Conservation (phyloP, 1,139 yeast genomes). For the Kodamaea arcana region DNA sequence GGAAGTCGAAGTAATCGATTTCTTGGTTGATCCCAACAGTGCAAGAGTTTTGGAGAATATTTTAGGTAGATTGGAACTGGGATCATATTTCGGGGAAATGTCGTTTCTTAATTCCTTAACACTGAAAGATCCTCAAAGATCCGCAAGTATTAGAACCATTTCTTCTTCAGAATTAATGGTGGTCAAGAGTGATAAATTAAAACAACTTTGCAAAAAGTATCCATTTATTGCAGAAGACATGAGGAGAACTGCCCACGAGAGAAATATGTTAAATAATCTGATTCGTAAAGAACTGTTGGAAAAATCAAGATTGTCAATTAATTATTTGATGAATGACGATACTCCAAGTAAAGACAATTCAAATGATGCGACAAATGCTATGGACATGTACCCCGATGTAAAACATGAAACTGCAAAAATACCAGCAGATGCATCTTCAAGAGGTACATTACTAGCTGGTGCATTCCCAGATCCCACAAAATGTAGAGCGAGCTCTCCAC, state of each 20-base stretch:
- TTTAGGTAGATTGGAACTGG: constrained; percentile 57
- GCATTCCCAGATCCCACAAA: not conserved
- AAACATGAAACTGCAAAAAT: not conserved
- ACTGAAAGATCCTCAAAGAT: constrained; percentile 30
- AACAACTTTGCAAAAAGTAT: constrained; percentile 50
- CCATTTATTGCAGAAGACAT: constrained; percentile 59
- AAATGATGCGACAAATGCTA: not conserved
- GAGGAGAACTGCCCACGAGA: constrained; percentile 53
- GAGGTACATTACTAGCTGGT: too few relatives aligned
- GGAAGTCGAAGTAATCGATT: constrained; percentile 63
- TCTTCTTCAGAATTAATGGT: constrained; percentile 58
- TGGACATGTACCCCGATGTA: not conserved
- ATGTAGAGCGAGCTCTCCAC: not conserved
- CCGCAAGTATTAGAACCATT: constrained; percentile 62
- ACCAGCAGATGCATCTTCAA: too few relatives aligned
- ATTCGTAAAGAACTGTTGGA: constrained; percentile 10
- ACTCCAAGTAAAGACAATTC: not conserved
- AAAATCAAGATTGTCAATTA: constrained; percentile 15
- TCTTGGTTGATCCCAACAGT: constrained; percentile 16
- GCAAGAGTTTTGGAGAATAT: constrained; percentile 27
- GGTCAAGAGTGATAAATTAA: constrained; percentile 50
- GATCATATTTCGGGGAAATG: constrained; percentile 75
- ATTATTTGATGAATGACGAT: constrained; percentile 17
- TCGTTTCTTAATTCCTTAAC: constrained; percentile 55
- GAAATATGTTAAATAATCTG: constrained; percentile 24